phyloP scores from a whole-genome alignment of 2,329 filamentous ascomycete genomes.

The Cercospora beticola region DNA sequence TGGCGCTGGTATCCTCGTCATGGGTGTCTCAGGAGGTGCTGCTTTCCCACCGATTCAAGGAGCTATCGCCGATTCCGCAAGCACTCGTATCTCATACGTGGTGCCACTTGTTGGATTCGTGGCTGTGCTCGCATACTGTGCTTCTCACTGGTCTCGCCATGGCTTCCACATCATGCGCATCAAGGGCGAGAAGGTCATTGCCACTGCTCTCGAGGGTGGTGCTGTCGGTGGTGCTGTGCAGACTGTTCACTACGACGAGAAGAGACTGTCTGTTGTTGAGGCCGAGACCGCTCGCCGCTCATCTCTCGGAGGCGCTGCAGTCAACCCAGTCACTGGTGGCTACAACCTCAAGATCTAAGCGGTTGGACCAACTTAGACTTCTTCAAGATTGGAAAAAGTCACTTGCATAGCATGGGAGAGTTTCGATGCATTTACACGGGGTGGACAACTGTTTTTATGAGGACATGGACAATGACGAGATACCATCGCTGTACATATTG shows the following conservation, averaged over 20 bases:
- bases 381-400: not conserved
- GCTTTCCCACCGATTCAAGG: constrained; percentile 41
- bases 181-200: constrained; percentile 36
- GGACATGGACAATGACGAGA: not conserved
- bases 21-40: constrained; percentile 39
- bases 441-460: not conserved
- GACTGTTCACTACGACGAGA: constrained; percentile 39
- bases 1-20: constrained; percentile 44
- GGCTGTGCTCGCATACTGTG: constrained; percentile 41
- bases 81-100: constrained; percentile 46
- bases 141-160: constrained; percentile 37
- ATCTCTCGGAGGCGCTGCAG: constrained; percentile 29
- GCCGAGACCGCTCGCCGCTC: constrained; percentile 31
- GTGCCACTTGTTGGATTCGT: constrained; percentile 48
- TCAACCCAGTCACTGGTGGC: constrained; percentile 35
- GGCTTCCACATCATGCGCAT: constrained; percentile 37
- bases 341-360: constrained; percentile 15
- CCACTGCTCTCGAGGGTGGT: constrained; percentile 34
- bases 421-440: constrained; percentile 4
- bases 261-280: constrained; percentile 33
- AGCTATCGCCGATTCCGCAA: constrained; percentile 42
- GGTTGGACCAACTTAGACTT: not conserved
- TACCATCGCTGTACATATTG: constrained; percentile 8
- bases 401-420: constrained; percentile 4
- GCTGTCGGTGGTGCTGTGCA: constrained; percentile 37